Percentiles rank a stretch among this genome's conserved stretches.
Conservation (phyloP, 345 rosid genomes). For the Erysimum cheiranthoides region DNA sequence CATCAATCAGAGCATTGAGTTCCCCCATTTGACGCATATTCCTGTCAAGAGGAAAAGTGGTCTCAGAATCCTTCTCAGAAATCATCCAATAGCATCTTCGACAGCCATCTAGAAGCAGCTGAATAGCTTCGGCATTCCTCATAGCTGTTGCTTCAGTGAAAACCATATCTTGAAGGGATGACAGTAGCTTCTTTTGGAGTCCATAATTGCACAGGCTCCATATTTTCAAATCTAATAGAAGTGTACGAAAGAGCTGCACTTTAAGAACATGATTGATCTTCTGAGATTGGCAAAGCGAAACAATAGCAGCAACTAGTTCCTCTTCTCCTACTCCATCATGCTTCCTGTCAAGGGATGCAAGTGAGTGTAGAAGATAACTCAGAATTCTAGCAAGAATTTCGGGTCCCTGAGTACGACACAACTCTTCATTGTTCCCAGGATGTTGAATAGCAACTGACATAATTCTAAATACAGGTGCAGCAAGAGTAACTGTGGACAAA, state of each 20-base stretch:
- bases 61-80: constrained; percentile 79
- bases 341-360: constrained; percentile 72
- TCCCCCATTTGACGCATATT: constrained; percentile 85
- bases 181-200: constrained; percentile 91
- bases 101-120: constrained; percentile 99
- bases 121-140: constrained; percentile 98
- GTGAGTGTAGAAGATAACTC: constrained; percentile 79
- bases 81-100: constrained; percentile 98
- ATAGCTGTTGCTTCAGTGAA: constrained; percentile 92
- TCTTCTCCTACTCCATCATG: constrained; percentile 81
- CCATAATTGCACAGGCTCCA: constrained; percentile 99
- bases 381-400: constrained; percentile 88
- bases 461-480: constrained; percentile 90
- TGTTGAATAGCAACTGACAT: constrained; percentile 83
- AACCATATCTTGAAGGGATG: constrained; percentile 99
- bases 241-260: constrained; percentile 90
- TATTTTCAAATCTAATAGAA: constrained; percentile 86
- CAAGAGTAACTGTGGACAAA: constrained; percentile 72
- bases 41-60: constrained; percentile 63
- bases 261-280: constrained; percentile 83
- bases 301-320: constrained; percentile 98
- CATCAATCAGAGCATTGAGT: constrained; percentile 96
- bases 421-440: constrained; percentile 90
- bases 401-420: constrained; percentile 80
- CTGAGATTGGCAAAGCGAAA: constrained; percentile 89